Conservation (phyloP, 2,329 filamentous ascomycete genomes). For the Zalaria sp. region DNA sequence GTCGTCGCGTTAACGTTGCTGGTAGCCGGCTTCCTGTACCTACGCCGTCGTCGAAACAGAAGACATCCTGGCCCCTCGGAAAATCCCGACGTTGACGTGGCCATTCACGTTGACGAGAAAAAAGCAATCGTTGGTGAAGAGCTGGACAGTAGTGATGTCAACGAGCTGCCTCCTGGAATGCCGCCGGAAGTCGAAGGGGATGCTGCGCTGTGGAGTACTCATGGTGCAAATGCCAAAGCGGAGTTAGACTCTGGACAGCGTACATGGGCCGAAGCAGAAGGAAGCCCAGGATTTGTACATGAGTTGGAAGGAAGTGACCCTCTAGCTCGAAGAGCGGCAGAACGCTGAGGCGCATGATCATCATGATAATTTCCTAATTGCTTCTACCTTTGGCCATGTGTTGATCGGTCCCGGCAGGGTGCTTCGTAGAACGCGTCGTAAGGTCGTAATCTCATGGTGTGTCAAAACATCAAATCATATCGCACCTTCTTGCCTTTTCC, state of each 20-base stretch:
- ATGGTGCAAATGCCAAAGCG: not conserved
- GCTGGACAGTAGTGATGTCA: not conserved
- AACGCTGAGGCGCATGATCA: no score
- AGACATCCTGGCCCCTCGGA: no score
- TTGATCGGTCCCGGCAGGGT: no score
- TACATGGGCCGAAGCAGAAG: not conserved
- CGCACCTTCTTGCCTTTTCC: constrained; percentile 2
- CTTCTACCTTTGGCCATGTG: no score
- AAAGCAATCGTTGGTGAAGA: not conserved
- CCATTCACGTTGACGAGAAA: no score
- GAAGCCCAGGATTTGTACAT: not conserved
- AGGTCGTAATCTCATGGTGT: no score
- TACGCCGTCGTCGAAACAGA: not conserved
- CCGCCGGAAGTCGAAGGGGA: not conserved
- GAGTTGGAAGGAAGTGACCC: not conserved
- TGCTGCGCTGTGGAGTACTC: not conserved
- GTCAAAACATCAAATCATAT: not conserved
- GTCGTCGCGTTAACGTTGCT: not conserved
- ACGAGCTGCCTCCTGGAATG: not conserved
- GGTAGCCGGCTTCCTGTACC: not conserved
- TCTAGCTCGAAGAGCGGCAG: no score
- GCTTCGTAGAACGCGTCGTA: no score
- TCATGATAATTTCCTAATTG: no score
- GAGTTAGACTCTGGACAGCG: not conserved
- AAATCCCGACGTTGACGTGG: no score